Evolutionary conservation across 805 yeast species (phyloP), one percentile per base, ranked within the genome.

Genomic region (Yarrowia bubula): DNA sequence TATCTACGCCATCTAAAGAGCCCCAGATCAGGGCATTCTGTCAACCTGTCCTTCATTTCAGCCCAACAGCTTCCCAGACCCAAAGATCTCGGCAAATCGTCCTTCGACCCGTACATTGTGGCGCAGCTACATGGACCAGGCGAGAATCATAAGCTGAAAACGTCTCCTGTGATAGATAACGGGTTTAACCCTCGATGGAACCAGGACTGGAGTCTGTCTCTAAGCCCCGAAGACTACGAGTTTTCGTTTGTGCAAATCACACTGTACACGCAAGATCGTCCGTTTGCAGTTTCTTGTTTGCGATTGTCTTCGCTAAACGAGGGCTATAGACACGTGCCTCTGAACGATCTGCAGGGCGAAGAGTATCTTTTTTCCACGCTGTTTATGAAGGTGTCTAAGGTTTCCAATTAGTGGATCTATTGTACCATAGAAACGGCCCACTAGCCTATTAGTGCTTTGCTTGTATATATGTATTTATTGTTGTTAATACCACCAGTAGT

Each of bases 111-210:
- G 0, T 85, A 77, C 69, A 83, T 89, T 5, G 79, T 80, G 7
- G 74, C 89, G 39, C 93, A 88, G 64, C 70, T 88, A 0, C 76
- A 83, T 43, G 89, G 90, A 4, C 61, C 55, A 8, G 48, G 47
- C 9, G 46, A 37, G 11, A 46, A 47, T 31, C 39, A 47, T 31
- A 61, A 61, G 41, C 14, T 61, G 13, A 57, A 58, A 38, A 70
- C 72, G 8, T 37, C 18, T 9, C 55, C 66, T 1, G 66, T 68
- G 14, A 47, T 28, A 6, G 70, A 84, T 58, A 92, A 92, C 75
- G 98, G 98, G 0, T 90, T 90, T 76, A 91, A 89, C 71, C 98
- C 98, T 0, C 75, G 81, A 7, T 93, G 98, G 98, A 84, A 87
- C 67, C 80, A 82, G 58, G 73, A 72, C 4, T 81, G 86, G 64